phyloP scores from a whole-genome alignment of 371 early-diverging fungal species.

The Rhizopus delemar region DNA sequence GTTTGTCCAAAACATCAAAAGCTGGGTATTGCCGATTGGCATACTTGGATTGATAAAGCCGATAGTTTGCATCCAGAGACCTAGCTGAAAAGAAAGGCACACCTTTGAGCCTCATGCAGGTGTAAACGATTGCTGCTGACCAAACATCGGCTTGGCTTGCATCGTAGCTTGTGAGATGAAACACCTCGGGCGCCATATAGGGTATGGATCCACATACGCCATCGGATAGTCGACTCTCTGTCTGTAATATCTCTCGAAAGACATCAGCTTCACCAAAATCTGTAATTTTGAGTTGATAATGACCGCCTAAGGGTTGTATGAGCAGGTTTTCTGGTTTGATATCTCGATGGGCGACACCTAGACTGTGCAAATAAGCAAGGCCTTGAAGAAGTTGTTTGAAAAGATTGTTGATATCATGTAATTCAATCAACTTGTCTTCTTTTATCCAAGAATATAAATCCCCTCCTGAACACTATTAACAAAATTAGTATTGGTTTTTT shows the following conservation, averaged over 20 bases:
- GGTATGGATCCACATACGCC: slow-evolving; percentile 87
- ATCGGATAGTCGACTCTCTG: slow-evolving; percentile 55
- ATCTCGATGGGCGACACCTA: slow-evolving; percentile 87
- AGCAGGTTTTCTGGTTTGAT: slow-evolving; percentile 93
- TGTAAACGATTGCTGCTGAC: slow-evolving; percentile 83
- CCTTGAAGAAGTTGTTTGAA: slow-evolving; percentile 92
- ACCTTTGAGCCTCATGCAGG: slow-evolving; percentile 73
- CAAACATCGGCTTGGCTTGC: slow-evolving; percentile 83
- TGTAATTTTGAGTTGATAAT: slow-evolving; percentile 84
- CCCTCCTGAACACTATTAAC: slow-evolving; percentile 57
- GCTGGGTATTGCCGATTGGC: slow-evolving; percentile 46
- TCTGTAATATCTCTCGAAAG: slow-evolving; percentile 67
- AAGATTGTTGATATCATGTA: slow-evolving; percentile 50
- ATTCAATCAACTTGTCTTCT: slow-evolving; percentile 25
- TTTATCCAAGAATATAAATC: slow-evolving; percentile 59
- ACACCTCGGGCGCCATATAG: slow-evolving; percentile 90
- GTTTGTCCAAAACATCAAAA: slow-evolving; percentile 37
- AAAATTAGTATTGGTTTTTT: too few relatives aligned
- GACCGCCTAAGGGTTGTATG: slow-evolving; percentile 56
- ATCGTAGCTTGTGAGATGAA: slow-evolving; percentile 51
- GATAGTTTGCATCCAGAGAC: slow-evolving; percentile 64
- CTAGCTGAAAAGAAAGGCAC: slow-evolving; percentile 62
- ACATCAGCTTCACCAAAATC: slow-evolving; percentile 97
- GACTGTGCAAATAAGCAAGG: slow-evolving; percentile 91
- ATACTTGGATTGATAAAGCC: slow-evolving; percentile 53